A percentile compares a stretch with the other conserved stretches of the same genome.
These are phyloP conservation scores for Aspergillus mulundensis DNA, from an alignment of 495 filamentous ascomycete species.

Conservation along the genomic window DNA sequence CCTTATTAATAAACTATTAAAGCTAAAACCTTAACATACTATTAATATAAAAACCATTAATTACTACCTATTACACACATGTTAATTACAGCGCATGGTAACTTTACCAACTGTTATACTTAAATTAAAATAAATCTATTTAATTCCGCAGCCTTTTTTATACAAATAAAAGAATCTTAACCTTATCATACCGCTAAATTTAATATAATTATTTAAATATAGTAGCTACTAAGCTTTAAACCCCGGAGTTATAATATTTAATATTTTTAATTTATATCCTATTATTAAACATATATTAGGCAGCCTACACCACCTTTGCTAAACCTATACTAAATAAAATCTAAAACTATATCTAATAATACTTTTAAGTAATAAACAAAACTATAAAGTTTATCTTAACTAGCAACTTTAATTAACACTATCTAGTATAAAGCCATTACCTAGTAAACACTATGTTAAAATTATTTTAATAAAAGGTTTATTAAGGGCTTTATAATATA, in stretches of 20 bases:
- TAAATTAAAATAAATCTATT: background rate
- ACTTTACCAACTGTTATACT: slow-evolving; percentile 21
- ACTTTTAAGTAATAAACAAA: background rate
- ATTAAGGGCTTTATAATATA: no score
- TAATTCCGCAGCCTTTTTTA: slow-evolving; percentile 25
- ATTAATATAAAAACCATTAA: slow-evolving; percentile 26
- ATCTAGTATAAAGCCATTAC: slow-evolving; percentile 18
- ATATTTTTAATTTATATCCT: slow-evolving; percentile 24
- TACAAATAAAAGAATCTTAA: slow-evolving; percentile 23
- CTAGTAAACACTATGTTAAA: background rate
- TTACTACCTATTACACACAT: slow-evolving; percentile 14
- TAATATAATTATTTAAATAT: slow-evolving; percentile 25
- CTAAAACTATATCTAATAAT: slow-evolving; percentile 16
- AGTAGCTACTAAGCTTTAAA: slow-evolving; percentile 23
- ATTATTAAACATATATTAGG: slow-evolving; percentile 2
- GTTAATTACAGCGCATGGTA: slow-evolving; percentile 28
- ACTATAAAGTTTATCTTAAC: slow-evolving; percentile 12
- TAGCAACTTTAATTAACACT: slow-evolving; percentile 25
- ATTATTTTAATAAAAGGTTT: no score
- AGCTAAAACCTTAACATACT: slow-evolving; percentile 25
- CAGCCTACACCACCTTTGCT: slow-evolving; percentile 2
- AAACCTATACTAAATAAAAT: slow-evolving; percentile 15
- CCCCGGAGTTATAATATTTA: slow-evolving; percentile 19
- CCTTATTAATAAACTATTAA: slow-evolving; percentile 27
- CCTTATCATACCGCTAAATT: slow-evolving; percentile 22